phyloP scores from a whole-genome alignment of 2,329 filamentous ascomycete species.

The Helminthosporium solani region DNA sequence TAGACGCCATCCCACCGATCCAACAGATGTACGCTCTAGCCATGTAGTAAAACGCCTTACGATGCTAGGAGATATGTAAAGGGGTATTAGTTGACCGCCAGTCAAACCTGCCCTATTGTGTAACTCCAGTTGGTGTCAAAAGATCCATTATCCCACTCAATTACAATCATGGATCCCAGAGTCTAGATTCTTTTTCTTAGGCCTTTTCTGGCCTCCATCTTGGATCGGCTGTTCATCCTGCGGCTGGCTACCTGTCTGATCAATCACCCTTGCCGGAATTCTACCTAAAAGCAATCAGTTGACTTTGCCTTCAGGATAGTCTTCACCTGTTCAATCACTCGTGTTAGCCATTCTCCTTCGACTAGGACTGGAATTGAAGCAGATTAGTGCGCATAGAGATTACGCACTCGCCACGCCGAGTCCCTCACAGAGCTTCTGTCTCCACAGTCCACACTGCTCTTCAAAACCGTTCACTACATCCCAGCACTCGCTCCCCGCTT shows the following conservation, averaged over 20 bases:
- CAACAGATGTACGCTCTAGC: neutral
- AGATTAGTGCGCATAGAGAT: neutral
- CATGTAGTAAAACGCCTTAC: neutral
- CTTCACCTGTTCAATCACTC: slow-evolving; percentile 1
- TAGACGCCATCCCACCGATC: neutral
- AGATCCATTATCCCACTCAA: neutral
- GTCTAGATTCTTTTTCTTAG: neutral
- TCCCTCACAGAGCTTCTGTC: slow-evolving; percentile 65
- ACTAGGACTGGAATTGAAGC: neutral
- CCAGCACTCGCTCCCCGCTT: slow-evolving; percentile 79
- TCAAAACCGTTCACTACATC: slow-evolving; percentile 93
- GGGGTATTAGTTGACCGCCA: slow-evolving; percentile 4
- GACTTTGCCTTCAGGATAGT: neutral
- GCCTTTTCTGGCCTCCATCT: neutral
- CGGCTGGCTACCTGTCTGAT: neutral
- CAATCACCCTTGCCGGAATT: neutral
- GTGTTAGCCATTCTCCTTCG: slow-evolving; percentile 1
- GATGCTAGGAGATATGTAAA: neutral
- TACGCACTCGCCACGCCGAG: slow-evolving; percentile 41
- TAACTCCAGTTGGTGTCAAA: neutral
- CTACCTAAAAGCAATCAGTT: neutral
- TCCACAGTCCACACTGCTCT: slow-evolving; percentile 82
- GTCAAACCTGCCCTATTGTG: neutral
- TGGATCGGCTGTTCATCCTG: neutral
- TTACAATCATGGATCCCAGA: slow-evolving; percentile 2